Evolutionary conservation across 495 filamentous ascomycete species (phyloP).

Genomic region (Glarea lozoyensis): DNA sequence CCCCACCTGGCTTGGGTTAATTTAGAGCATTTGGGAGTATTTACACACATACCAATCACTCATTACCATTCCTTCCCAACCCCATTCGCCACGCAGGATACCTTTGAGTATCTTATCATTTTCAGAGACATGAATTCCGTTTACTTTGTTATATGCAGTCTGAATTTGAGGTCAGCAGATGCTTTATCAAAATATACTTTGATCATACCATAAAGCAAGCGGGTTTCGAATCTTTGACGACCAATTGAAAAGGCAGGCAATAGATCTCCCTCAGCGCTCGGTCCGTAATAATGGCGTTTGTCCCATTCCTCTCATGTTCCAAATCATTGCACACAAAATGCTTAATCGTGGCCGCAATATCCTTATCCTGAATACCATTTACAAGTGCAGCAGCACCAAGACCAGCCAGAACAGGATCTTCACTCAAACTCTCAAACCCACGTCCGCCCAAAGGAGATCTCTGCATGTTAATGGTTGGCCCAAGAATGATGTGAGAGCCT

Average conservation of each 20-base stretch:
- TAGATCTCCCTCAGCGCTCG: conserved; percentile 73
- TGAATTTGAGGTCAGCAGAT: neutral
- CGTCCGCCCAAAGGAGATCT: conserved; percentile 67
- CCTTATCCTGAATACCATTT: conserved; percentile 61
- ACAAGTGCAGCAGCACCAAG: conserved; percentile 55
- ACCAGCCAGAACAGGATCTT: conserved; percentile 67
- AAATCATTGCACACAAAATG: conserved; percentile 81
- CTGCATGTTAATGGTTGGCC: conserved; percentile 72
- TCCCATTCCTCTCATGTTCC: conserved; percentile 61
- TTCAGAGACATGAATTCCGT: conserved; percentile 61
- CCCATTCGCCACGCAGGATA: conserved; percentile 63
- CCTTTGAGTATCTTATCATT: conserved; percentile 52
- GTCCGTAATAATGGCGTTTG: conserved; percentile 57
- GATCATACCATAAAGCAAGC: conserved; percentile 52
- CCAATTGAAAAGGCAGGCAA: conserved; percentile 63
- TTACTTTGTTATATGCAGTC: conserved; percentile 66
- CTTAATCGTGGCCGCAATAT: conserved; percentile 65
- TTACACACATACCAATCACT: conserved; percentile 50
- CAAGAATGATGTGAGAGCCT: conserved; percentile 60
- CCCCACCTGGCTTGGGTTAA: conserved; percentile 34
- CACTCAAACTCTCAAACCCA: conserved; percentile 67
- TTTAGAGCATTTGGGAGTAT: conserved; percentile 1
- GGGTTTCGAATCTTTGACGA: conserved; percentile 52
- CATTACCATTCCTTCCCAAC: conserved; percentile 60
- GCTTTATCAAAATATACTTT: neutral